phyloP scores from a whole-genome alignment of 345 rosid species.

The Isatis tinctoria region DNA sequence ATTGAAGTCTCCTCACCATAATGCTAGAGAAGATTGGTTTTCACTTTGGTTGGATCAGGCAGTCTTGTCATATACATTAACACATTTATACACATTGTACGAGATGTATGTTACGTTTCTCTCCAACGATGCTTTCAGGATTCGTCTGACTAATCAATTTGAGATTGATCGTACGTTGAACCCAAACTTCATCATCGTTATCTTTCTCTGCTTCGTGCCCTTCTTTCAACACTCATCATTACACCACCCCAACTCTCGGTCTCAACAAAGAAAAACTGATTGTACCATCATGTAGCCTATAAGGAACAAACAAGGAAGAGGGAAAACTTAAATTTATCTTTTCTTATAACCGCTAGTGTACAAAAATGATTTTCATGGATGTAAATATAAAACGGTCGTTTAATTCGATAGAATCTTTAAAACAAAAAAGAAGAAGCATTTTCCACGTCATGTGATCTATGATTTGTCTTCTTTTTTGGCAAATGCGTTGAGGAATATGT shows the following conservation, averaged over 20 bases:
- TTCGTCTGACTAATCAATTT: neutral
- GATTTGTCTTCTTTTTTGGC: neutral
- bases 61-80: neutral
- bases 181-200: neutral
- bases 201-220: neutral
- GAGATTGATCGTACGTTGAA: neutral
- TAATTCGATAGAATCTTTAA: neutral
- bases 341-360: neutral
- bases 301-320: neutral
- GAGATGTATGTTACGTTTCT: neutral
- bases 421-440: neutral
- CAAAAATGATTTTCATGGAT: neutral
- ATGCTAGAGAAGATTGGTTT: neutral
- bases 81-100: neutral
- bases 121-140: neutral
- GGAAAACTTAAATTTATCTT: neutral
- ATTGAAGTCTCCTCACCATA: neutral
- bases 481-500: neutral
- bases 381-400: neutral
- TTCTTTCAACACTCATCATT: neutral
- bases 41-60: neutral
- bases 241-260: neutral
- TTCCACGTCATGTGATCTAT: conserved; percentile 11
- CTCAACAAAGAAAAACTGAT: neutral
- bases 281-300: neutral